phyloP scores from a whole-genome alignment of 257 asterid species.

The Phtheirospermum japonicum region DNA sequence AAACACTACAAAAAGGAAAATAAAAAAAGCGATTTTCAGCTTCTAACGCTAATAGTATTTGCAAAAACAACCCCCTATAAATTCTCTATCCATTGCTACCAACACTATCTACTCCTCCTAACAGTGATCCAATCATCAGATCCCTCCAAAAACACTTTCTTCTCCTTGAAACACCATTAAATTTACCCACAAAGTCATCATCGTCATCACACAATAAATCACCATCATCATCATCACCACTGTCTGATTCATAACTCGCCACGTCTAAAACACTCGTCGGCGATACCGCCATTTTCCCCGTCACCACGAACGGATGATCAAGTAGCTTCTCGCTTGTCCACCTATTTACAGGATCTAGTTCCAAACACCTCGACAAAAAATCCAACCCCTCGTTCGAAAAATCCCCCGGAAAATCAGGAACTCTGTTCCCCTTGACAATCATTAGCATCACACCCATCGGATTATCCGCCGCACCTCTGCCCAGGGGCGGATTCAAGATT shows the following conservation, averaged over 20 bases:
- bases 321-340: constrained; percentile 44
- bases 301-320: constrained; percentile 41
- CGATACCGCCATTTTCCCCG: constrained; percentile 22
- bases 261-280: constrained; percentile 51
- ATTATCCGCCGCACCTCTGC: too few species aligned
- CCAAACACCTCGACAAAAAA: constrained; percentile 47
- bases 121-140: constrained; percentile 57
- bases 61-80: neutral
- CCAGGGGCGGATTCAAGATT: too few species aligned
- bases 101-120: constrained; percentile 37
- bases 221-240: neutral
- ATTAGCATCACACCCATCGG: constrained; percentile 36
- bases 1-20: too few species aligned
- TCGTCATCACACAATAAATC: neutral
- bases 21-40: too few species aligned
- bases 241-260: constrained; percentile 32
- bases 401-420: constrained; percentile 43
- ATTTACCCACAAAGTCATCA: neutral
- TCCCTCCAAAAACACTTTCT: constrained; percentile 20
- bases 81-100: too few species aligned
- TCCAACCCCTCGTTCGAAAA: constrained; percentile 48
- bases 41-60: neutral
- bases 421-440: constrained; percentile 40
- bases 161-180: neutral
- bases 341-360: constrained; percentile 40